Evolutionary conservation across 1,284 basidiomycete species (phyloP).

Genomic region (Ceratobasidium sp.): DNA sequence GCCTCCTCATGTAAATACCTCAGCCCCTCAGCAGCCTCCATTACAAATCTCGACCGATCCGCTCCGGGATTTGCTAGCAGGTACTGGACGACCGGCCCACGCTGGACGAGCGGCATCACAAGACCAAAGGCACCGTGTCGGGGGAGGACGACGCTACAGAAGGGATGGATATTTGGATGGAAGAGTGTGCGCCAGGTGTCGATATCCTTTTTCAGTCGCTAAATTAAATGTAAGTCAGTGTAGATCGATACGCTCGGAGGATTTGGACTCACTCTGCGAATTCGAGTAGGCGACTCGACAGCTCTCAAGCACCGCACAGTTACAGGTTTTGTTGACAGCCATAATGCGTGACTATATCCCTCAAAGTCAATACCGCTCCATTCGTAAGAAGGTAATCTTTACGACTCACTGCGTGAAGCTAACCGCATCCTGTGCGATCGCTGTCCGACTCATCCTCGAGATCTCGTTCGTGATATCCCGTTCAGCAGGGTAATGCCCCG

Average conservation of each 20-base stretch:
- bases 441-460: slow-evolving; percentile 30
- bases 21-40: slow-evolving; percentile 40
- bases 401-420: slow-evolving; percentile 41
- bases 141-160: slow-evolving; percentile 28
- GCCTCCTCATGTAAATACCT: slow-evolving; percentile 43
- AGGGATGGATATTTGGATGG: slow-evolving; percentile 36
- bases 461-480: slow-evolving; percentile 43
- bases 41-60: slow-evolving; percentile 31
- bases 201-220: slow-evolving; percentile 27
- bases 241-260: background rate
- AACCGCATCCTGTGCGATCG: slow-evolving; percentile 40
- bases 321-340: slow-evolving; percentile 23
- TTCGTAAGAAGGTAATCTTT: background rate
- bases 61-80: slow-evolving; percentile 20
- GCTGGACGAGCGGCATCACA: slow-evolving; percentile 25
- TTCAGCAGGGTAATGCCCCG: slow-evolving; percentile 41
- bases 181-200: slow-evolving; percentile 42
- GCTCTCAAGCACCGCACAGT: slow-evolving; percentile 28
- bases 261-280: slow-evolving; percentile 16
- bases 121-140: slow-evolving; percentile 30
- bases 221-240: background rate
- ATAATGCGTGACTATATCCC: slow-evolving; percentile 22
- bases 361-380: background rate
- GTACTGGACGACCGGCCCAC: slow-evolving; percentile 28
- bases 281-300: slow-evolving; percentile 29